Evolutionary conservation across 495 filamentous ascomycete genomes (phyloP), one percentile per base, ranked within the genome.

Genomic region (Cercophora samala): DNA sequence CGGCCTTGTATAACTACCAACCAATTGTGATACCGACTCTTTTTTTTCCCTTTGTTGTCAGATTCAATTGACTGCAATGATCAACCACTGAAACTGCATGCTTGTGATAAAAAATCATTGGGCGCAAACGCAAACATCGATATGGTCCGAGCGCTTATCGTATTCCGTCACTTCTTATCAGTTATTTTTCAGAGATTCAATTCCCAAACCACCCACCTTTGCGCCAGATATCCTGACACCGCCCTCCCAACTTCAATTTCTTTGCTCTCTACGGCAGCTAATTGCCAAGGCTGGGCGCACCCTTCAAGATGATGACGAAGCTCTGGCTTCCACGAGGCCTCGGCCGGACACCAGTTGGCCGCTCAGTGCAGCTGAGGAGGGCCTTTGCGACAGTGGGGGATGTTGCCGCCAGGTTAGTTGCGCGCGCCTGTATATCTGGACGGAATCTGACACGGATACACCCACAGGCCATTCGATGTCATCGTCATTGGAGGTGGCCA

Each of bases 401-500:
- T 25, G 78, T 74, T 55, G 24, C 76, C 53, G 77, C 78, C 80
- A 21, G 66, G 75, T 25, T 2, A 46, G 23, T 42, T 29, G 58
- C 21, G 8, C 3, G 56, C 19, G 19, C 19, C 56, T 22, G 21
- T 58, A 23, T 52, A 32, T 55, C 63, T 19, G n/a, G 22, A 21
- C 6, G 0, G 1, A 56, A 21, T 1, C 53, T 51, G 29, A 42
- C 54, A 56, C 32, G 4, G n/a, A 66, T 22, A 22, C 26, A 19
- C 6, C 29, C n/a, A 55, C 53, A 93, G 91, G 63, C 82, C 88
- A 9, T 97, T 91, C 73, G 96, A 98, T 85, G 95, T 99, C 59
- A 82, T 98, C 56, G 93, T 99, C 15, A 93, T 99, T 64, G 95
- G 95, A 56, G 95, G 95, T 62, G 95, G 95, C 55, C 95, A 99